Conservation (phyloP, 2,329 filamentous ascomycete genomes). For the Helminthosporium solani region DNA sequence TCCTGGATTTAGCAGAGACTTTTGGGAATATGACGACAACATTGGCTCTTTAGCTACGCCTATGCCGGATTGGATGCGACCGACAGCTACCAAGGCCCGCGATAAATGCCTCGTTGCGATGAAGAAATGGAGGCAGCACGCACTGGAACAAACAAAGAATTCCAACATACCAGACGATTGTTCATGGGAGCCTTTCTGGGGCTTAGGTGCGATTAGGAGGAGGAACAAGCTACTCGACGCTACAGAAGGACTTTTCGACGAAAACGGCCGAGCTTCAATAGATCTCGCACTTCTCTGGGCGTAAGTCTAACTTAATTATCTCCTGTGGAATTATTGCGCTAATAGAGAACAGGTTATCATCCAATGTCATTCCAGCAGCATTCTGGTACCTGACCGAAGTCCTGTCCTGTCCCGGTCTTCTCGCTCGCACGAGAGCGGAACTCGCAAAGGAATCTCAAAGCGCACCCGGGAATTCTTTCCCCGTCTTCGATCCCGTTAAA, state of each 20-base stretch:
- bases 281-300: slow-evolving; percentile 12
- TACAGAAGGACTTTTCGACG: slow-evolving; percentile 15
- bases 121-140: slow-evolving; percentile 14
- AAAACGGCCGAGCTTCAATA: slow-evolving; percentile 8
- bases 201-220: slow-evolving; percentile 5
- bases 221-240: slow-evolving; percentile 11
- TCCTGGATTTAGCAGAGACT: slow-evolving; percentile 11
- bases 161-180: not conserved
- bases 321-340: too few relatives aligned
- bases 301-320: too few relatives aligned
- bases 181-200: slow-evolving; percentile 11
- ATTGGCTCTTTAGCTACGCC: slow-evolving; percentile 8
- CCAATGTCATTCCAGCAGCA: slow-evolving; percentile 14
- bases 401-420: not conserved
- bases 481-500: too few relatives aligned
- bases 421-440: not conserved
- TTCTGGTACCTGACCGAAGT: slow-evolving; percentile 15
- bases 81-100: slow-evolving; percentile 4
- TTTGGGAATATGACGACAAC: slow-evolving; percentile 14
- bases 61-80: slow-evolving; percentile 8
- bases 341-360: too few relatives aligned
- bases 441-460: too few relatives aligned
- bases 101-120: slow-evolving; percentile 6
- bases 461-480: too few relatives aligned
- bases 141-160: slow-evolving; percentile 1